A percentile compares a stretch with the other conserved stretches of the same genome.
phyloP scores from a whole-genome alignment of 768 basidiomycete species.

The Kwoniella mangroviensis region DNA sequence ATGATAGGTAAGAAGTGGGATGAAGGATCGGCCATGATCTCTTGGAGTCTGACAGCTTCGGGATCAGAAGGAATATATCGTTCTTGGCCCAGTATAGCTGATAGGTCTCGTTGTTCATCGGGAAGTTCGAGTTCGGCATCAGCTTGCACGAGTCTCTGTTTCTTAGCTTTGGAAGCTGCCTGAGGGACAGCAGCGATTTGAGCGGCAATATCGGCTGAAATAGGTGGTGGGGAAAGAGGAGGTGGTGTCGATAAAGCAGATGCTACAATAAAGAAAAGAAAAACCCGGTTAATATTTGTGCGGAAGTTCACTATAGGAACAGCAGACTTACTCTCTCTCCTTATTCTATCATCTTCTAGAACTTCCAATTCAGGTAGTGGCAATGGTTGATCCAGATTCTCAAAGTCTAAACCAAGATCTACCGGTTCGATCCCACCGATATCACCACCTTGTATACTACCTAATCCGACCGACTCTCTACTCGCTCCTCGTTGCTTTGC shows the following conservation, averaged over 20 bases:
- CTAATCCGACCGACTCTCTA: slow-evolving; percentile 17
- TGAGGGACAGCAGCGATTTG: slow-evolving; percentile 54
- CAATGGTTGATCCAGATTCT: slow-evolving; percentile 65
- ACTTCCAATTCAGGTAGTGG: slow-evolving; percentile 73
- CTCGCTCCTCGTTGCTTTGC: slow-evolving; percentile 13
- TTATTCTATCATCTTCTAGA: slow-evolving; percentile 56
- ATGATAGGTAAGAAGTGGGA: slow-evolving; percentile 84
- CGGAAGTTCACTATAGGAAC: no score
- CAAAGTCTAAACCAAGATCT: slow-evolving; percentile 35
- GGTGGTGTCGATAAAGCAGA: slow-evolving; percentile 78
- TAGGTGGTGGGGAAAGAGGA: slow-evolving; percentile 59
- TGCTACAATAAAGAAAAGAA: slow-evolving; percentile 58
- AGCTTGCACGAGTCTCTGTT: slow-evolving; percentile 65
- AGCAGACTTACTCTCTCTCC: slow-evolving; percentile 62
- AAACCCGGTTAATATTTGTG: no score
- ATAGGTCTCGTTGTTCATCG: slow-evolving; percentile 63
- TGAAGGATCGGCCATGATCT: slow-evolving; percentile 82
- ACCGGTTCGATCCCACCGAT: slow-evolving; percentile 20
- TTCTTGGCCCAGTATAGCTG: slow-evolving; percentile 72
- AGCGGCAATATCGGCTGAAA: slow-evolving; percentile 63
- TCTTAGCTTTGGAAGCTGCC: slow-evolving; percentile 64
- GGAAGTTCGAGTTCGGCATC: slow-evolving; percentile 82
- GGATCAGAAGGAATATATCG: slow-evolving; percentile 84
- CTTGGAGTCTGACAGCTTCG: slow-evolving; percentile 80
- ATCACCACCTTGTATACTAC: slow-evolving; percentile 14